Evolutionary conservation across 768 basidiomycete species (phyloP).

Genomic region (Lyophyllum shimeji): DNA sequence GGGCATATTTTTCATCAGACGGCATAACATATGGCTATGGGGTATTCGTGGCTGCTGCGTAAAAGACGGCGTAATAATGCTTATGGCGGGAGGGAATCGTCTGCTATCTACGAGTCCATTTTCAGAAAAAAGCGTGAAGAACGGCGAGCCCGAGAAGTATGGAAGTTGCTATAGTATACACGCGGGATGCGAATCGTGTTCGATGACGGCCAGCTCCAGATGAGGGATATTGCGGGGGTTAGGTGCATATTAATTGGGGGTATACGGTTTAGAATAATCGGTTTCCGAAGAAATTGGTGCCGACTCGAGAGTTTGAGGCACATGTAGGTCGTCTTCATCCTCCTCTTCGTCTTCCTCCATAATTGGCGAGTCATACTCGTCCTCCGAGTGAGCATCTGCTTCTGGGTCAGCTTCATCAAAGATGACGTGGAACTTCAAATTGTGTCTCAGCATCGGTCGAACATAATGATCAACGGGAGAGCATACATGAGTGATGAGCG

Average conservation of each 20-base stretch:
- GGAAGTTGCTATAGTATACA: conserved; percentile 11
- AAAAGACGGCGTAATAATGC: conserved; percentile 10
- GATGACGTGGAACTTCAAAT: conserved; percentile 56
- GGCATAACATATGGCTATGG: conserved; percentile 6
- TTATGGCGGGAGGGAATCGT: conserved; percentile 14
- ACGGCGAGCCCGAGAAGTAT: not conserved
- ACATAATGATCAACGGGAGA: not conserved
- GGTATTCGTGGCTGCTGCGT: conserved; percentile 18
- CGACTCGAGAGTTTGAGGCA: conserved; percentile 15
- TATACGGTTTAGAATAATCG: conserved; percentile 18
- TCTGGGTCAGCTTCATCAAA: conserved; percentile 72
- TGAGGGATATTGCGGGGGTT: not conserved
- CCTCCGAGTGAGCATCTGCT: conserved; percentile 60
- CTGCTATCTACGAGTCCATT: conserved; percentile 14
- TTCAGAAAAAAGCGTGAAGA: not conserved
- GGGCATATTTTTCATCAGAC: not conserved
- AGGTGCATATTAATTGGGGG: conserved; percentile 18
- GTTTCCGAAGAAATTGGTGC: conserved; percentile 14
- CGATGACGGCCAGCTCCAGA: conserved; percentile 9
- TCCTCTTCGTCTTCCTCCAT: conserved; percentile 68
- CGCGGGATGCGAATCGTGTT: conserved; percentile 13
- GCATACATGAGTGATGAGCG: conserved; percentile 73
- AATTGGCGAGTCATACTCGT: conserved; percentile 66
- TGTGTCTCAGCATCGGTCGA: conserved; percentile 1
- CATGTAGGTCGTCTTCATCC: conserved; percentile 16